These are phyloP conservation scores for Podila clonocystis DNA, from an alignment of 192 early-diverging fungal genomes.

Conservation along the genomic window DNA sequence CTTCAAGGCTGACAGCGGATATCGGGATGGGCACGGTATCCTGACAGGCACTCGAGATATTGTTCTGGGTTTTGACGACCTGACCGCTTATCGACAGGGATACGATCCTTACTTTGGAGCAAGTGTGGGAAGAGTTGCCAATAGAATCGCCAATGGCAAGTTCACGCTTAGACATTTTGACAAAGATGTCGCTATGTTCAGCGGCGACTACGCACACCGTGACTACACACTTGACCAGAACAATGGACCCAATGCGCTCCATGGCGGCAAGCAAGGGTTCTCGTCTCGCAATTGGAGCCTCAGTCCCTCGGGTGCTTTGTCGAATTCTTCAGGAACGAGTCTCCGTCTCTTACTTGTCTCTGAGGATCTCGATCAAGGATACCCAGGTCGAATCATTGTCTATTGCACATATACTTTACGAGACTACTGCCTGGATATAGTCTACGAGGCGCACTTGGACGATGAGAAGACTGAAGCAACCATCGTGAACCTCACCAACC, in stretches of 20 bases:
- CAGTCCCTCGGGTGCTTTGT: no score
- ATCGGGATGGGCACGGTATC: constrained; percentile 17
- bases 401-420: constrained; percentile 68
- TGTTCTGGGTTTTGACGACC: constrained; percentile 77
- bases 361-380: constrained; percentile 80
- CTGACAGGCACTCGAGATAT: constrained; percentile 62
- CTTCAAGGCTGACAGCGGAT: not conserved
- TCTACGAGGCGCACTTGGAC: constrained; percentile 55
- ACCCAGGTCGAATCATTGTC: constrained; percentile 74
- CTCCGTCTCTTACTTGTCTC: constrained; percentile 69
- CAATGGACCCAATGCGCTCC: constrained; percentile 83
- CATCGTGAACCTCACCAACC: constrained; percentile 83
- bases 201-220: constrained; percentile 44
- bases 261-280: constrained; percentile 81
- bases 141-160: constrained; percentile 70
- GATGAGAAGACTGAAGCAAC: constrained; percentile 56
- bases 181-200: constrained; percentile 2
- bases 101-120: constrained; percentile 83
- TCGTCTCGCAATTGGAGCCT: constrained; percentile 72
- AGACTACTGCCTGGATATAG: constrained; percentile 62
- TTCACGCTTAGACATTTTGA: constrained; percentile 66
- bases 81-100: constrained; percentile 53
- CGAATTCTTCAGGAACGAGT: constrained; percentile 43
- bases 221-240: constrained; percentile 68
- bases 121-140: constrained; percentile 80